Base-by-base conservation (phyloP, 169 alveolate species). In the Ichthyophthirius multifiliis region DNA sequence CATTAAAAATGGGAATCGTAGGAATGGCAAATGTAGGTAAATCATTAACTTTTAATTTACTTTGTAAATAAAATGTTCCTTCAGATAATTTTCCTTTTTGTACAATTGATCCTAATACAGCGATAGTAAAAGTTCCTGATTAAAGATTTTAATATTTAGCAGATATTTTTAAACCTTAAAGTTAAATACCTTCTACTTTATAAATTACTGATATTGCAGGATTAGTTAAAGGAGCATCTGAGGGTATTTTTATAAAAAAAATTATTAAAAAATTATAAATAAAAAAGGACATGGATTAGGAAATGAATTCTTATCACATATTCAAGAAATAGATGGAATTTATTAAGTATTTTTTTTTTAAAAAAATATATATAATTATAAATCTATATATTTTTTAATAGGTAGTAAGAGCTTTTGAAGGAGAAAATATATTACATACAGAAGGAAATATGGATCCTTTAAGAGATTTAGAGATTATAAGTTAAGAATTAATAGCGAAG, bases 1-100 rank as follows among this genome's bases (percentile, higher is more conserved):
- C 35, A 5, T 39, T 67, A 39, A 81, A 81, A 81, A 85, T 85
- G 88, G 88, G 87, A 41, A 85, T 85, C 9, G 85, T 85, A 27
- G 86, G 91, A n/a, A 64, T 81, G 46, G 83, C 88, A 2, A 85
- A 85, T 47, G 85, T 85, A 6, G 88, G 91, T 30, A 85, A 85
- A 75, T 79, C 83, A 6, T 47, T 80, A 9, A 74, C 78, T 30
- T 81, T 75, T 43, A 85, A 85, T 10, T 35, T 85, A 23, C 31
- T 85, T 3, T 74, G 85, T 32, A 79, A 75, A 48, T 16, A 55
- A 31, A 77, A 64, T 65, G 85, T 81, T 1, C 87, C 90, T 13
- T 82, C 87, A 32, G 83, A 85, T 48, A 85, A 85, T 46, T 75
- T 65, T 35, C 77, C 83, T 62, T 85, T 85, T 35, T 79, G 87